These are phyloP conservation scores for Corymbia citriodora DNA, from an alignment of 441 rosid species.

Conservation along the genomic window DNA sequence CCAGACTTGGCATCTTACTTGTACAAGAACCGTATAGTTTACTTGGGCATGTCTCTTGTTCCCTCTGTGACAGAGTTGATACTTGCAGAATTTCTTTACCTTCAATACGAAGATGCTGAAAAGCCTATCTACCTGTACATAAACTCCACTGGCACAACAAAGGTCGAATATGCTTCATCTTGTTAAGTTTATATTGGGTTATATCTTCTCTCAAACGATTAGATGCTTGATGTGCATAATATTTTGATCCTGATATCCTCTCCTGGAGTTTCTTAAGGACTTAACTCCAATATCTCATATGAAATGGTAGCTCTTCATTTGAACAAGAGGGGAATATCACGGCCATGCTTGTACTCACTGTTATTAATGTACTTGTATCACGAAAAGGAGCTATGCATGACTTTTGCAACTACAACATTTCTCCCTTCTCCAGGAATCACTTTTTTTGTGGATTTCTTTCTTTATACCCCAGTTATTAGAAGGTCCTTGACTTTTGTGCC, in stretches of 20 bases:
- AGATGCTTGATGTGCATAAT: background rate
- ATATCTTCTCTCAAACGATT: background rate
- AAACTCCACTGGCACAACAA: slow-evolving; percentile 87
- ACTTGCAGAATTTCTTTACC: slow-evolving; percentile 81
- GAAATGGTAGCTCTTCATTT: background rate
- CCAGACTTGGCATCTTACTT: slow-evolving; percentile 88
- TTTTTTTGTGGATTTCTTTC: background rate
- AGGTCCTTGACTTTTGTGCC: background rate
- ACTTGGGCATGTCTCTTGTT: slow-evolving; percentile 92
- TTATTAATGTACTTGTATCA: background rate
- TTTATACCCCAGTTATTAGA: background rate
- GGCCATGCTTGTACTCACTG: background rate
- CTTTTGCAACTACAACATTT: background rate
- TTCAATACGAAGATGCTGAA: slow-evolving; percentile 63
- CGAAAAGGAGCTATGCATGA: background rate
- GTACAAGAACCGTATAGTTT: slow-evolving; percentile 72
- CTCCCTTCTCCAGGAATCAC: background rate
- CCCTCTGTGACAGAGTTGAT: slow-evolving; percentile 84
- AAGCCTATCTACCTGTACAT: slow-evolving; percentile 87
- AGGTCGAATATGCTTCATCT: slow-evolving; percentile 30
- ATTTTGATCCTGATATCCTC: background rate
- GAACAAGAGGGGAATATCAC: background rate
- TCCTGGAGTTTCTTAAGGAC: background rate
- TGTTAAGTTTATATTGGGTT: background rate
- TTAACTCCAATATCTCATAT: background rate